A percentile compares a stretch with the other conserved stretches of the same genome.
These are phyloP conservation scores for Globisporangium mamillatum DNA, from an alignment of 352 stramenopile species.

Conservation along the genomic window DNA sequence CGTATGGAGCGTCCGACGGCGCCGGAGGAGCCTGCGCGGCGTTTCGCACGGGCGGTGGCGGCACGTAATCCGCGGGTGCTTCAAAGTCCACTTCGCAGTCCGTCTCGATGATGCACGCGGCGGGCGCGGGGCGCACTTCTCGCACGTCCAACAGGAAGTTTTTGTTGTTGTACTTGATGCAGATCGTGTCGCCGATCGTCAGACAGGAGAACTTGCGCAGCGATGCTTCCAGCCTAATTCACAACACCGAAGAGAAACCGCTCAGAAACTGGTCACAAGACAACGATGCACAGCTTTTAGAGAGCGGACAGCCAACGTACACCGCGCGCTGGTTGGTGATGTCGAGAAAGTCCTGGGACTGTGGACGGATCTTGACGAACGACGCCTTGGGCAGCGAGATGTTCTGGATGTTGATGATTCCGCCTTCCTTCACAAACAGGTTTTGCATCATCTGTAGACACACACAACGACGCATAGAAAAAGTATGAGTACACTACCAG, in stretches of 20 bases:
- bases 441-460: constrained; percentile 97
- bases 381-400: constrained; percentile 95
- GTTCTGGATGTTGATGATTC: constrained; percentile 96
- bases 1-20: constrained; percentile 57
- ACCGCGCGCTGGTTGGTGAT: constrained; percentile 98
- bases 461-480: neutral
- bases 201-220: constrained; percentile 95
- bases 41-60: constrained; percentile 30
- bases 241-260: neutral
- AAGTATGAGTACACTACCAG: neutral
- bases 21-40: constrained; percentile 26
- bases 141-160: constrained; percentile 98
- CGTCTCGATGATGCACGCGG: constrained; percentile 99
- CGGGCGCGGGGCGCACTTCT: constrained; percentile 94
- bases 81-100: constrained; percentile 99
- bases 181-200: constrained; percentile 98
- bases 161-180: constrained; percentile 98
- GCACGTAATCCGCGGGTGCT: constrained; percentile 86
- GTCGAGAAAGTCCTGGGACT: constrained; percentile 98
- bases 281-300: neutral
- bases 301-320: constrained; percentile 56
- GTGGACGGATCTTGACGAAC: constrained; percentile 98
- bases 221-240: constrained; percentile 64
- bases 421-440: constrained; percentile 91
- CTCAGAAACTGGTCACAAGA: neutral